Evolutionary conservation across 371 early-diverging fungal genomes (phyloP).

Genomic region (Zancudomyces culisetae): DNA sequence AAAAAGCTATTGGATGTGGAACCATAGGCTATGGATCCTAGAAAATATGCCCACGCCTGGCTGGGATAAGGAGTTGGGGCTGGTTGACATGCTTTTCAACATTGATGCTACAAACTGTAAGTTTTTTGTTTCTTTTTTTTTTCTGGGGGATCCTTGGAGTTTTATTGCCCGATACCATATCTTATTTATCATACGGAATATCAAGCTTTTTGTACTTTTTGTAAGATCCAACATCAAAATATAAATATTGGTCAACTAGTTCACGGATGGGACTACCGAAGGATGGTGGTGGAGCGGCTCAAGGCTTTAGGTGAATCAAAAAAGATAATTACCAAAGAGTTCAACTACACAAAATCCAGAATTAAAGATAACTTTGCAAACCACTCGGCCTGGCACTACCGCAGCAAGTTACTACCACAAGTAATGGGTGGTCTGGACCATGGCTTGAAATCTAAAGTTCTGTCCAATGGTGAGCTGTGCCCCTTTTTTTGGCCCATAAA

Average conservation of each 20-base stretch:
- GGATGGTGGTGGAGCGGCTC: constrained; percentile 37
- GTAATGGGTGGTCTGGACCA: constrained; percentile 16
- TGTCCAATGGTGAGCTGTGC: not conserved
- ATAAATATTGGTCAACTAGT: constrained; percentile 25
- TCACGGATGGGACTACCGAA: constrained; percentile 91
- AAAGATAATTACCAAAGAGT: constrained; percentile 31
- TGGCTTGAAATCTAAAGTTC: not conserved
- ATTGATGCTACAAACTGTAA: constrained; percentile 83
- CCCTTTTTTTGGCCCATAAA: too few species aligned
- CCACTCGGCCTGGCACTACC: constrained; percentile 92
- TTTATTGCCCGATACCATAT: too few species aligned
- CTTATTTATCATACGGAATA: not conserved
- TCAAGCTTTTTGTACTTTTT: not conserved
- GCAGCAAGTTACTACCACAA: constrained; percentile 56
- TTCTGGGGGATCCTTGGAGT: too few species aligned
- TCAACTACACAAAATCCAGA: constrained; percentile 66
- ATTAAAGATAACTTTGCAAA: constrained; percentile 81
- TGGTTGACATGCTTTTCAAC: constrained; percentile 56
- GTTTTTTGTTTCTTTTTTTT: too few species aligned
- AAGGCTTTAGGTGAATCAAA: not conserved
- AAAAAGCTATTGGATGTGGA: constrained; percentile 88
- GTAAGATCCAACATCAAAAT: too few species aligned
- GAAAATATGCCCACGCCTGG: constrained; percentile 45
- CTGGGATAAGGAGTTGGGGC: constrained; percentile 59
- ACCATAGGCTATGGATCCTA: constrained; percentile 81